Conservation (phyloP, 2,329 filamentous ascomycete species). For the Plectosphaerella sp. region DNA sequence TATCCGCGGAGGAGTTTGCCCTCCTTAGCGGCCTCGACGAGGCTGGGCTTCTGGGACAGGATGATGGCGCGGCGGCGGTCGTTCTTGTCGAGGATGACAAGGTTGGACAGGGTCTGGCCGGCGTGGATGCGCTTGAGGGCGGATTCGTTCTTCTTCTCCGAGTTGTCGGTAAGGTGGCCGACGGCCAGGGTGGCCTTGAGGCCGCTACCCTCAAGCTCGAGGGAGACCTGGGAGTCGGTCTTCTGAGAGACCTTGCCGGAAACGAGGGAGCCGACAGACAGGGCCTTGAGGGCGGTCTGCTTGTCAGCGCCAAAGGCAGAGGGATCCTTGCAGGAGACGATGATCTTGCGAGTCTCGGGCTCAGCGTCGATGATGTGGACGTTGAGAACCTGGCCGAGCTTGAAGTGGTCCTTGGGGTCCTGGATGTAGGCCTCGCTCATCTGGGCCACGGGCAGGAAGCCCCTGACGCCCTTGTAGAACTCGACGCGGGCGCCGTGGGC, state of each 20-base stretch:
- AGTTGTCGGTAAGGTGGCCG: slow-evolving; percentile 81
- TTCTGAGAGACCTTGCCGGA: slow-evolving; percentile 79
- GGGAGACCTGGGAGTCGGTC: slow-evolving; percentile 67
- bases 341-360: slow-evolving; percentile 63
- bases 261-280: slow-evolving; percentile 71
- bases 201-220: slow-evolving; percentile 70
- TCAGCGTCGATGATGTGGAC: slow-evolving; percentile 84
- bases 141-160: slow-evolving; percentile 69
- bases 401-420: slow-evolving; percentile 86
- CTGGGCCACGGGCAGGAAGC: slow-evolving; percentile 87
- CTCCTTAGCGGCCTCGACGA: slow-evolving; percentile 70
- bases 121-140: slow-evolving; percentile 77
- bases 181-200: slow-evolving; percentile 75
- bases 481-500: slow-evolving; percentile 80
- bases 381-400: slow-evolving; percentile 83
- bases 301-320: slow-evolving; percentile 70
- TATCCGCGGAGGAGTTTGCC: slow-evolving; percentile 68
- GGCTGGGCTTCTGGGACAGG: slow-evolving; percentile 76
- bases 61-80: slow-evolving; percentile 70
- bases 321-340: slow-evolving; percentile 91
- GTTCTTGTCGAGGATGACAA: slow-evolving; percentile 86
- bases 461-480: slow-evolving; percentile 80
- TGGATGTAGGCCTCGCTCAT: slow-evolving; percentile 98
- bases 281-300: slow-evolving; percentile 69
- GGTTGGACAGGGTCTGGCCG: slow-evolving; percentile 74